Percentiles rank a stretch among this genome's conserved stretches.
These are phyloP conservation scores for Lepidopterella palustris DNA, from an alignment of 495 filamentous ascomycete species.

Conservation along the genomic window DNA sequence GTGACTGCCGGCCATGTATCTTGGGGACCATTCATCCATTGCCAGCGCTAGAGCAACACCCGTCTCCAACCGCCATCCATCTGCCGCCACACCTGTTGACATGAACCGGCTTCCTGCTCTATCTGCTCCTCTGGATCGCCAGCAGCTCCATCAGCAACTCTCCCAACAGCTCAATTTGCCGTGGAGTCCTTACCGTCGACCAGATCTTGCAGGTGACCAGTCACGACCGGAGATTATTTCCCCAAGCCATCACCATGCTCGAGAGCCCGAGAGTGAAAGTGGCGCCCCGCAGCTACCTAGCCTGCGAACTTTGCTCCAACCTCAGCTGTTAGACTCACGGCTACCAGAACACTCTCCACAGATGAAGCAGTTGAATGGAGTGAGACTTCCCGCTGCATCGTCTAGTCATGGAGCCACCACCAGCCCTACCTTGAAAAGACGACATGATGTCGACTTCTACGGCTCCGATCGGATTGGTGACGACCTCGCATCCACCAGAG, in stretches of 20 bases:
- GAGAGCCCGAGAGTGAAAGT: constrained; percentile 16
- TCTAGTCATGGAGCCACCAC: constrained; percentile 17
- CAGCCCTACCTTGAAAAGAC: constrained; percentile 28
- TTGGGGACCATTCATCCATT: constrained; percentile 24
- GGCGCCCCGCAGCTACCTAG: constrained; percentile 25
- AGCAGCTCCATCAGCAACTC: constrained; percentile 10
- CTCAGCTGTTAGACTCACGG: constrained; percentile 22
- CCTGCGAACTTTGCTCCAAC: constrained; percentile 23
- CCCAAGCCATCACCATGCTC: constrained; percentile 17
- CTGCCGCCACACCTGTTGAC: constrained; percentile 19
- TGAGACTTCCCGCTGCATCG: background rate
- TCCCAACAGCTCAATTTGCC: constrained; percentile 14
- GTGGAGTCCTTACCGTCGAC: constrained; percentile 17
- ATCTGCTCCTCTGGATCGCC: constrained; percentile 15
- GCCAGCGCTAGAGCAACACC: constrained; percentile 4
- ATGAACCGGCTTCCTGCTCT: constrained; percentile 28
- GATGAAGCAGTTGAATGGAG: constrained; percentile 9
- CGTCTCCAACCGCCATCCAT: background rate
- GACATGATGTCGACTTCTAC: constrained; percentile 24
- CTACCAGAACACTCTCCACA: constrained; percentile 7
- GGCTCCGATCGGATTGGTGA: constrained; percentile 13
- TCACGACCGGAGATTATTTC: constrained; percentile 18
- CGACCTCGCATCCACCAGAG: constrained; percentile 13
- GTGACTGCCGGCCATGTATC: constrained; percentile 27
- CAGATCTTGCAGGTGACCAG: constrained; percentile 8